phyloP scores from a whole-genome alignment of 2,329 filamentous ascomycete species.

The Rutstroemia sp. region DNA sequence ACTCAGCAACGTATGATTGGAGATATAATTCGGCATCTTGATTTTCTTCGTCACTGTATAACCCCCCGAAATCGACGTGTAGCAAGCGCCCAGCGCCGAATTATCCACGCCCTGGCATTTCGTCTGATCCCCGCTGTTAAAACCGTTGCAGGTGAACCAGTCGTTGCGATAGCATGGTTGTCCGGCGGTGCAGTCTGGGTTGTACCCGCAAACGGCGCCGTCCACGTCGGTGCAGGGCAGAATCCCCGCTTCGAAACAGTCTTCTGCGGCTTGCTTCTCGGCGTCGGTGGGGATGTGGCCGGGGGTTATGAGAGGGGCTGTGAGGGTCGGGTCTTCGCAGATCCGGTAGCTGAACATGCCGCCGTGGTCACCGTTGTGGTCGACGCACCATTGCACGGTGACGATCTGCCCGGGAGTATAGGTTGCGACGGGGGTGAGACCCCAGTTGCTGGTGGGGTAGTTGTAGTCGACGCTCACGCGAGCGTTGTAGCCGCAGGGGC shows the following conservation, averaged over 20 bases:
- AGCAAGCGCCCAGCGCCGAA: not conserved
- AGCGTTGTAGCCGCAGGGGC: slow-evolving; percentile 47
- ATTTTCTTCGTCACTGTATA: not conserved
- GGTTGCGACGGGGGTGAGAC: slow-evolving; percentile 34
- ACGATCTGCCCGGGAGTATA: slow-evolving; percentile 40
- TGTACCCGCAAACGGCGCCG: slow-evolving; percentile 42
- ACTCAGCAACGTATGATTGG: slow-evolving; percentile 43
- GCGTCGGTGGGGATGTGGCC: slow-evolving; percentile 40
- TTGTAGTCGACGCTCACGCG: slow-evolving; percentile 39
- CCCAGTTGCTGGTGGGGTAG: slow-evolving; percentile 31
- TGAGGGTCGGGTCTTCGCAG: slow-evolving; percentile 42
- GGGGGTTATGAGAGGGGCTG: slow-evolving; percentile 42
- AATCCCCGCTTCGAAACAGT: slow-evolving; percentile 42
- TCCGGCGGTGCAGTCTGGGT: slow-evolving; percentile 37
- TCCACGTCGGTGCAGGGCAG: slow-evolving; percentile 42
- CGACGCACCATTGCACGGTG: slow-evolving; percentile 48
- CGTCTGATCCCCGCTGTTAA: slow-evolving; percentile 31
- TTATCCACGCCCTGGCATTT: not conserved
- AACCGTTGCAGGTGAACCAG: slow-evolving; percentile 47
- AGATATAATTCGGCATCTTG: slow-evolving; percentile 23
- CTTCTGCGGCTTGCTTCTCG: slow-evolving; percentile 46
- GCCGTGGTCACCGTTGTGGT: slow-evolving; percentile 49
- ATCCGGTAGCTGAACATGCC: slow-evolving; percentile 50
- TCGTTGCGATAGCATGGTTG: slow-evolving; percentile 42
- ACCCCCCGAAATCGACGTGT: not conserved